phyloP scores from a whole-genome alignment of 1,139 yeast species.

The Suhomyces yuchorum region DNA sequence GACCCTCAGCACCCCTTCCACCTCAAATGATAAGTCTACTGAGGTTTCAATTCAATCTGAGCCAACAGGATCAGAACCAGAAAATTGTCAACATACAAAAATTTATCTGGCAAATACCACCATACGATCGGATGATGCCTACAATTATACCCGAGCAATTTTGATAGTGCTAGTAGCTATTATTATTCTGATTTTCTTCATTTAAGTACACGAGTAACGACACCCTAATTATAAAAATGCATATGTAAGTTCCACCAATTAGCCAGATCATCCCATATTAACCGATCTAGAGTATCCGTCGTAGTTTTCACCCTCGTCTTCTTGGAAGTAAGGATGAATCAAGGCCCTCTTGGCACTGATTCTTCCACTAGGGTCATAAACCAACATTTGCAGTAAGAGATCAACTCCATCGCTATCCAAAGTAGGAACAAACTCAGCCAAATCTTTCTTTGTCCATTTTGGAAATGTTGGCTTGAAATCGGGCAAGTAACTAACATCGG shows the following conservation, averaged over 20 bases:
- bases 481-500: conserved; percentile 91
- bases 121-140: not conserved
- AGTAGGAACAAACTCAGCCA: conserved; percentile 74
- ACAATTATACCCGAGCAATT: conserved; percentile 6
- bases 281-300: conserved; percentile 40
- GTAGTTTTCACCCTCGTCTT: conserved; percentile 29
- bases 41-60: not conserved
- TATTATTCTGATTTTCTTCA: conserved; percentile 4
- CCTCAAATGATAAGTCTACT: not conserved
- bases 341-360: conserved; percentile 94
- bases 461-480: conserved; percentile 97
- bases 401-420: conserved; percentile 84
- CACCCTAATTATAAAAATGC: conserved; percentile 2
- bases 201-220: conserved; percentile 4
- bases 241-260: not conserved
- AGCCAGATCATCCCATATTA: conserved; percentile 38
- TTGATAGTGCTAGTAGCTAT: conserved; percentile 1
- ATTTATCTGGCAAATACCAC: too few relatives aligned
- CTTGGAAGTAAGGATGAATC: conserved; percentile 85
- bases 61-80: not conserved
- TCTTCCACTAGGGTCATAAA: conserved; percentile 92
- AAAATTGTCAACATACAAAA: not conserved
- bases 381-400: conserved; percentile 73
- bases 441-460: conserved; percentile 80
- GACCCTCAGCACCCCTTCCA: not conserved